Evolutionary conservation across 768 basidiomycete species (phyloP), one percentile per base, ranked within the genome.

Genomic region (Multifurca ochricompacta): DNA sequence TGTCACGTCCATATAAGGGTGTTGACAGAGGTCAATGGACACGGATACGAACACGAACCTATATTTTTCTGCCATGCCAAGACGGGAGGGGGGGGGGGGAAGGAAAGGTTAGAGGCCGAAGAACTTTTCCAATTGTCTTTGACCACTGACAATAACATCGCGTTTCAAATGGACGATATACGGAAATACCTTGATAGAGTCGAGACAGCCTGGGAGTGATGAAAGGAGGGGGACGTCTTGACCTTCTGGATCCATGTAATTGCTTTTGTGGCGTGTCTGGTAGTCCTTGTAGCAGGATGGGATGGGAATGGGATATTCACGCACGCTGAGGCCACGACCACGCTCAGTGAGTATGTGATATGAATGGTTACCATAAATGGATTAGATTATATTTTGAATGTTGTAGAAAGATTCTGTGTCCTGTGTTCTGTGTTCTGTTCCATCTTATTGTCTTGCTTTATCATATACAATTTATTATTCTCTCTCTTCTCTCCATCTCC

Each of bases 101-200:
- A 39, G 37, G 37, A 41, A 52, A 53, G 47, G 9, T 50, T 28
- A 7, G 5, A 27, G 32, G 10, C n/a, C 41, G 23, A 39, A 37
- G 8, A 19, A n/a, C n/a, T 10, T 18, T 28, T 21, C 30, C 7
- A 32, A 53, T 40, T 44, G 43, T 48, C 28, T 44, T 45, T 37
- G 40, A 44, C 28, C 6, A 71, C 83, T 67, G 65, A 88, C 88
- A 13, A 73, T 74, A 19, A 85, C 76, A 67, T 91, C 87, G 52
- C 72, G 78, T 65, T 82, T 85, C 40, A 91, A 64, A 56, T 79
- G 76, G 19, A 81, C 81, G 58, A 91, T 87, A 23, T 90, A 74
- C n/a, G 88, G 88, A 66, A 86, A 91, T 32, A 91, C 88, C 62
- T 79, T 81, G 62, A 87, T 74, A 2, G 81, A 72, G 6, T 79